phyloP scores from a whole-genome alignment of 148 eudicot genomes.

The Vaccinium vitisidaea region DNA sequence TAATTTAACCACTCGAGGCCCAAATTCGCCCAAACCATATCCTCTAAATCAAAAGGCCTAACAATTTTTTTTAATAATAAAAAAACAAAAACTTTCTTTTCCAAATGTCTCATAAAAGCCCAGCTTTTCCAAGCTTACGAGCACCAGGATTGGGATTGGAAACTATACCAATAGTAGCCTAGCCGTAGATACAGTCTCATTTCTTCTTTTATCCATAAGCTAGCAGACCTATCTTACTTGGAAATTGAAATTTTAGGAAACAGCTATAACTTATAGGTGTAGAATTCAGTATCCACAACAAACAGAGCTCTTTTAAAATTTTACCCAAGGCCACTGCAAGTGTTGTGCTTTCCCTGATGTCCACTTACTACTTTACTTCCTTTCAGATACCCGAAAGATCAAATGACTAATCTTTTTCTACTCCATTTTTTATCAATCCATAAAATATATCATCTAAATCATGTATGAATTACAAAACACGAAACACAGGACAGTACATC shows the following conservation, averaged over 20 bases:
- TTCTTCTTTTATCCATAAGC: background rate
- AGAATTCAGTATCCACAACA: background rate
- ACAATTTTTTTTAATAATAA: background rate
- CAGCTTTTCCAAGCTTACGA: no score
- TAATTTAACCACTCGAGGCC: background rate
- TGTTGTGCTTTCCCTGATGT: background rate
- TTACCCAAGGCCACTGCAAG: background rate
- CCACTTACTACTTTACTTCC: background rate
- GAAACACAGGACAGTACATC: no score
- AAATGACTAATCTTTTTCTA: background rate
- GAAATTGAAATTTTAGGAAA: background rate
- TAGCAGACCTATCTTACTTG: background rate
- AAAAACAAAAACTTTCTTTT: background rate
- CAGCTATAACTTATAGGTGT: background rate
- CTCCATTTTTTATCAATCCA: no score
- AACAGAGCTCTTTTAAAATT: background rate
- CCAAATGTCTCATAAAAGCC: no score
- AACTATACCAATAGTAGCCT: no score
- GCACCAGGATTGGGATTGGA: no score
- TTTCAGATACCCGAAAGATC: background rate
- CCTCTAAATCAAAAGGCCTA: background rate
- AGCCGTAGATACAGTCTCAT: background rate
- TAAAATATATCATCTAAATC: no score
- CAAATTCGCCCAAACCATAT: background rate
- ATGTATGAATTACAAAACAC: no score